These are phyloP conservation scores for Boletus tylopilopsis DNA, from an alignment of 768 basidiomycete species.

Conservation along the genomic window DNA sequence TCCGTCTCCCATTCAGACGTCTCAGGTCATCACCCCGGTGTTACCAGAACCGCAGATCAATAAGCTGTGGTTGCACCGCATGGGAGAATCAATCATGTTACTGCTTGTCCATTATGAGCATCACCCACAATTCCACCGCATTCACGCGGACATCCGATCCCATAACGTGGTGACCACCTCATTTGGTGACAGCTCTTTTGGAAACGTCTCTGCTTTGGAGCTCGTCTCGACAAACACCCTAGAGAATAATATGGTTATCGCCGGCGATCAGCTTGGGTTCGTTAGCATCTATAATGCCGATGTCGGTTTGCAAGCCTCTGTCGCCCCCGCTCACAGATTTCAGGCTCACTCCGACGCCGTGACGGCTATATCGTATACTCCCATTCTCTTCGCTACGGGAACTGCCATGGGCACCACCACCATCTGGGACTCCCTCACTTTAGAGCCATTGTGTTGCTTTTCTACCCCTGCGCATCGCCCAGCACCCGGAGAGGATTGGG, in stretches of 20 bases:
- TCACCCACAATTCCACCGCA: slow-evolving; percentile 50
- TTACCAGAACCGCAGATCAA: slow-evolving; percentile 6
- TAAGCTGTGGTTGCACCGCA: slow-evolving; percentile 16
- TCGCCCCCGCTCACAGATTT: slow-evolving; percentile 44
- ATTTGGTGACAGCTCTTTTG: slow-evolving; percentile 53
- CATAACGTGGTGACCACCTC: slow-evolving; percentile 32
- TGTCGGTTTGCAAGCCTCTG: slow-evolving; percentile 8
- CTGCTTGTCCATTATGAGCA: slow-evolving; percentile 52
- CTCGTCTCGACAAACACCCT: slow-evolving; percentile 39
- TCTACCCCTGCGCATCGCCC: slow-evolving; percentile 41
- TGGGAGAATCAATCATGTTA: background rate
- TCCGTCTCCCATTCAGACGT: slow-evolving; percentile 30
- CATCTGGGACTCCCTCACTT: slow-evolving; percentile 65
- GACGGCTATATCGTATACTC: slow-evolving; percentile 60
- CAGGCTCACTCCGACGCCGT: slow-evolving; percentile 67
- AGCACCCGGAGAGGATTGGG: slow-evolving; percentile 33
- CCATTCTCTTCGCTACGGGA: slow-evolving; percentile 59
- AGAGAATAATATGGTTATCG: slow-evolving; percentile 52
- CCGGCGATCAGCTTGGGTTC: slow-evolving; percentile 63
- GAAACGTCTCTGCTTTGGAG: slow-evolving; percentile 45
- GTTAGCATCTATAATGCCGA: slow-evolving; percentile 60
- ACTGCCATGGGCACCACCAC: slow-evolving; percentile 55
- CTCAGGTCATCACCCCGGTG: background rate
- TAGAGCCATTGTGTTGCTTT: slow-evolving; percentile 55
- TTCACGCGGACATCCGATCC: slow-evolving; percentile 34